A percentile compares a stretch with the other conserved stretches of the same genome.
Evolutionary conservation across 139 green algal species (phyloP).

Genomic region (Ostreobium quekettii): DNA sequence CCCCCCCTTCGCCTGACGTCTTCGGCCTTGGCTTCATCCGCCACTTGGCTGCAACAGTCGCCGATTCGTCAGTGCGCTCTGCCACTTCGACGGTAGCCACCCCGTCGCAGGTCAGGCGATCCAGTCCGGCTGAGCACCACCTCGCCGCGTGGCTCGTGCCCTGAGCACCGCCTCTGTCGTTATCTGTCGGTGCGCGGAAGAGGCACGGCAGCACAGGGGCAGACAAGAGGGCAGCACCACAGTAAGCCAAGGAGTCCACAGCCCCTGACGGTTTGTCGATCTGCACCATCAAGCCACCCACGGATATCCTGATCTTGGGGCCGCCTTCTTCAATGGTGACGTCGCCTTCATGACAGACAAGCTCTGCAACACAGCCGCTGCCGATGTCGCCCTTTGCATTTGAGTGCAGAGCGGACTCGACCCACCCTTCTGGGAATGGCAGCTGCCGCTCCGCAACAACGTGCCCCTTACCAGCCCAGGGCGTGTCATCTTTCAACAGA

Average conservation of each 20-base stretch:
- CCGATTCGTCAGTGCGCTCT: background rate
- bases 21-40: background rate
- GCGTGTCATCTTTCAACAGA: constrained; percentile 17
- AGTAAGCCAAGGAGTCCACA: constrained; percentile 13
- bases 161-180: constrained; percentile 67
- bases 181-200: constrained; percentile 75
- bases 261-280: constrained; percentile 21
- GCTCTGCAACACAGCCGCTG: constrained; percentile 12
- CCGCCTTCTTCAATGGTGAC: background rate
- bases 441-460: constrained; percentile 41
- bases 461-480: constrained; percentile 45
- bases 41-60: background rate
- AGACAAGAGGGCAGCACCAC: constrained; percentile 27
- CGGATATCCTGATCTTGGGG: background rate
- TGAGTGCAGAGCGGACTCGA: background rate
- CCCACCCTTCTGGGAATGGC: background rate
- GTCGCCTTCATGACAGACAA: no score
- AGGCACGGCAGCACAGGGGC: constrained; percentile 40
- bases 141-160: constrained; percentile 59
- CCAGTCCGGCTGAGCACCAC: constrained; percentile 45
- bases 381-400: background rate
- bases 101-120: constrained; percentile 27
- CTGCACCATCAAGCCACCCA: background rate
- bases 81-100: background rate
- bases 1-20: background rate